phyloP scores from a whole-genome alignment of 2,329 filamentous ascomycete species.

The Macroventuria anomochaeta region DNA sequence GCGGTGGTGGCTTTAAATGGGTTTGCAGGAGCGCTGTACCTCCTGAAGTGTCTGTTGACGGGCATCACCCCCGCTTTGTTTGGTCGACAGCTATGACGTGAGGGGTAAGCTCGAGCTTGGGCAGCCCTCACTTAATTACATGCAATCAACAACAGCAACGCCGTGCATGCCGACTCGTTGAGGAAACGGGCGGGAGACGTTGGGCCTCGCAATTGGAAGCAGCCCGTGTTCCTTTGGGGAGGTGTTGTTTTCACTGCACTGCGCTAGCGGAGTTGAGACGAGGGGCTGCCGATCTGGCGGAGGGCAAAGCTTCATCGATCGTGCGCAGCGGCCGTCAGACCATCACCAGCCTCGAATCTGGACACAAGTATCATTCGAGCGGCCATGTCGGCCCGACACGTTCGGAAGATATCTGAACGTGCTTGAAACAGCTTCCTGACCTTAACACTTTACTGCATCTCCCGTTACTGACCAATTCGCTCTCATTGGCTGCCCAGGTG shows the following conservation, averaged over 20 bases:
- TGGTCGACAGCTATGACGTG: constrained; percentile 27
- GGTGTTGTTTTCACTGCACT: constrained; percentile 7
- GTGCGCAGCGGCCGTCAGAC: constrained; percentile 14
- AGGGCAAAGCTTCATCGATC: constrained; percentile 17
- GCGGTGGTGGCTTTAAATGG: constrained; percentile 24
- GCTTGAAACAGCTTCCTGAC: background rate
- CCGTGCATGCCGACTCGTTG: constrained; percentile 17
- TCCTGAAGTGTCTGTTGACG: constrained; percentile 21
- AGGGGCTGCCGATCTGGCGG: constrained; percentile 13
- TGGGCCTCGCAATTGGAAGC: constrained; percentile 18
- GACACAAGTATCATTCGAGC: background rate
- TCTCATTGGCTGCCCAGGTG: no score
- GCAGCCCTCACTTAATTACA: constrained; percentile 21
- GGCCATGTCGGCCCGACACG: constrained; percentile 10
- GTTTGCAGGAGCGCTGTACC: constrained; percentile 22
- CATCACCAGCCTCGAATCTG: constrained; percentile 11
- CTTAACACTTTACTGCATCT: background rate
- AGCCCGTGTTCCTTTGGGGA: constrained; percentile 5
- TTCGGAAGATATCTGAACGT: background rate
- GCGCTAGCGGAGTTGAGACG: constrained; percentile 18
- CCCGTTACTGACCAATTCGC: background rate
- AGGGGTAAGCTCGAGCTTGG: constrained; percentile 22
- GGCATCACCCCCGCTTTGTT: constrained; percentile 25
- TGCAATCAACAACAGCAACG: constrained; percentile 21
- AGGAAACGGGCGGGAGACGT: constrained; percentile 16